Evolutionary conservation across 148 eudicot species (phyloP).

Genomic region (Amaranthus hypochondriacus): DNA sequence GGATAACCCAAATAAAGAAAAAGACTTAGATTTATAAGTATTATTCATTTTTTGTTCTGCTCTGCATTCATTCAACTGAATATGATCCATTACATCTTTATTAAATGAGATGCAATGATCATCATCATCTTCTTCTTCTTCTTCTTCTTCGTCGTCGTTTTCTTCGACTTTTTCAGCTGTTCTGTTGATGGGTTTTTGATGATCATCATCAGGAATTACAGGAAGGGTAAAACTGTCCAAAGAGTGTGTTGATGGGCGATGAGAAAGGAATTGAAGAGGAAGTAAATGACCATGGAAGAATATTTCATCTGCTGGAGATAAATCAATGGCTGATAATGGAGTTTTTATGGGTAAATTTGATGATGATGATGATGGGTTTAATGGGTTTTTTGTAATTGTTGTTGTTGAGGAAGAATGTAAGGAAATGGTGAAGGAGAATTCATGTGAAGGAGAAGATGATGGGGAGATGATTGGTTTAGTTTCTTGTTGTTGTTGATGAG

Average conservation of each 20-base stretch:
- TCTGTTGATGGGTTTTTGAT: too few relatives aligned
- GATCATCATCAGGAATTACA: neutral
- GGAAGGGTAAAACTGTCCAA: slow-evolving; percentile 52
- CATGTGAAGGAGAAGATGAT: slow-evolving; percentile 42
- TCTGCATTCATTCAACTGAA: neutral
- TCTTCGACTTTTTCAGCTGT: too few relatives aligned
- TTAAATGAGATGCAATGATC: neutral
- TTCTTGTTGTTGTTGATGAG: slow-evolving; percentile 5
- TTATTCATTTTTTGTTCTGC: neutral
- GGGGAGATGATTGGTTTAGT: slow-evolving; percentile 30
- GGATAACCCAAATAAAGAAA: slow-evolving; percentile 50
- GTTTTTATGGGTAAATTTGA: neutral
- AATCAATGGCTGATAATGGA: slow-evolving; percentile 32
- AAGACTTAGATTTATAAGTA: slow-evolving; percentile 45
- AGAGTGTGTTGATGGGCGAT: slow-evolving; percentile 58
- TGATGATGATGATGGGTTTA: neutral
- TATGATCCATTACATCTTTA: too few relatives aligned
- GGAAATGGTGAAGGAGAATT: slow-evolving; percentile 48
- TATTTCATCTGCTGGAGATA: slow-evolving; percentile 76
- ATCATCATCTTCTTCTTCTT: neutral
- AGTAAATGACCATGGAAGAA: slow-evolving; percentile 78
- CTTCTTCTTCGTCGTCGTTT: too few relatives aligned
- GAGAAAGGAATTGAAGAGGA: slow-evolving; percentile 65
- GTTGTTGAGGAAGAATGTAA: slow-evolving; percentile 19
- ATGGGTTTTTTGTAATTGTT: neutral